These are phyloP conservation scores for Vaccinium macrocarpon DNA, from an alignment of 148 eudicot species.

Conservation along the genomic window DNA sequence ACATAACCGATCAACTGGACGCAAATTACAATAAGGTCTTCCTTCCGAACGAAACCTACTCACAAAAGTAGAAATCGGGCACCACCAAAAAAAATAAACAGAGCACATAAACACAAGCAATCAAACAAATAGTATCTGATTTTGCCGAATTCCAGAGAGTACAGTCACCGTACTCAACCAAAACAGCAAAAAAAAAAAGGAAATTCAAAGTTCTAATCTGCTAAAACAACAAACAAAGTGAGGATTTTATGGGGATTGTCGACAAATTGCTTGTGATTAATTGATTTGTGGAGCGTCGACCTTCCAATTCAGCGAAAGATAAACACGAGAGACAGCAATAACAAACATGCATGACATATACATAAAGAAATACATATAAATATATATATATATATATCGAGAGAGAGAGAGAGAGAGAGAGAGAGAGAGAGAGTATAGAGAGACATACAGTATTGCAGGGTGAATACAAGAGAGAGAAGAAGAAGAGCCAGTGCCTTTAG, in stretches of 20 bases:
- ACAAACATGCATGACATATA: neutral
- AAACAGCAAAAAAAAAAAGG: neutral
- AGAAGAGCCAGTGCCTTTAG: neutral
- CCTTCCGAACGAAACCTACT: neutral
- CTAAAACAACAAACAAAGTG: neutral
- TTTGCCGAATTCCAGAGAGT: neutral
- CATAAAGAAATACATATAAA: neutral
- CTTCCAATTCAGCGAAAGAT: neutral
- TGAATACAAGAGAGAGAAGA: neutral
- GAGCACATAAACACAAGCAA: neutral
- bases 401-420: neutral
- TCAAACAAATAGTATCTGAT: neutral
- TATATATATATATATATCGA: too few species aligned
- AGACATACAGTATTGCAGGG: neutral
- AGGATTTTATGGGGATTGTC: neutral
- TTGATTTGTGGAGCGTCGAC: neutral
- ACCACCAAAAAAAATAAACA: neutral
- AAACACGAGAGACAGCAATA: neutral
- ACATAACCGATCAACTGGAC: neutral
- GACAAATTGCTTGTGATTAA: constrained; percentile 10
- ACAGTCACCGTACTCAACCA: neutral
- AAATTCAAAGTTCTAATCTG: neutral
- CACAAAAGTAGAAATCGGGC: neutral
- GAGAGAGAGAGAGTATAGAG: neutral
- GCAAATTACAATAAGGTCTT: neutral